phyloP scores from a whole-genome alignment of 306 rosid species.

The Fragaria vesca region DNA sequence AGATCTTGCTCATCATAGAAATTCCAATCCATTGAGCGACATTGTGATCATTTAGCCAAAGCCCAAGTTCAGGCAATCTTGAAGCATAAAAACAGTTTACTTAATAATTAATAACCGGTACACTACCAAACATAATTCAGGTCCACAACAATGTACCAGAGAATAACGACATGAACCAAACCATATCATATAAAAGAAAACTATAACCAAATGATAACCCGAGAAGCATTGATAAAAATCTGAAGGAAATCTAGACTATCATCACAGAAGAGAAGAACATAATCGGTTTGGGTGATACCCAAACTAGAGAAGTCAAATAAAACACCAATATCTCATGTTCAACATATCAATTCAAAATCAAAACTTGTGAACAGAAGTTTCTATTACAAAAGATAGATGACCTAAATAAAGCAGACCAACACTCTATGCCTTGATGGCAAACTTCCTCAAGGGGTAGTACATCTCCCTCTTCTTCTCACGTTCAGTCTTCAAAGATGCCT shows the following conservation, averaged over 20 bases:
- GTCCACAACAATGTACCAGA: too few relatives aligned
- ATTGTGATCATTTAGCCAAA: too few relatives aligned
- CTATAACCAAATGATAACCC: neutral
- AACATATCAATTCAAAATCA: slow-evolving; percentile 23
- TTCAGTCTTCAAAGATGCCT: slow-evolving; percentile 83
- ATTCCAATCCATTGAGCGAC: neutral
- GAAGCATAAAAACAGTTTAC: neutral
- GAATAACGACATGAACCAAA: too few relatives aligned
- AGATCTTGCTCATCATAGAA: neutral
- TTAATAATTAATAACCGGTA: too few relatives aligned
- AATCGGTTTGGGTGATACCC: slow-evolving; percentile 10
- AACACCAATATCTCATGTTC: slow-evolving; percentile 18
- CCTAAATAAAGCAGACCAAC: slow-evolving; percentile 7
- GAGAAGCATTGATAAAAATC: neutral
- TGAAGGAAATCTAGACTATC: neutral
- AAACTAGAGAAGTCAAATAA: slow-evolving; percentile 3
- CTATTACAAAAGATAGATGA: slow-evolving; percentile 10
- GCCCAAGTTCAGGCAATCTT: neutral
- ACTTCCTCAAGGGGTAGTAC: slow-evolving; percentile 81
- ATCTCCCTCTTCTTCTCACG: slow-evolving; percentile 75
- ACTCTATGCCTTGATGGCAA: slow-evolving; percentile 82
- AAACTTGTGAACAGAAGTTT: slow-evolving; percentile 28
- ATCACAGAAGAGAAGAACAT: neutral
- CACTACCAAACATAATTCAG: too few relatives aligned
- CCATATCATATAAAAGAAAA: neutral